phyloP scores from a whole-genome alignment of 139 green algal species.

The Bryopsis sp. region DNA sequence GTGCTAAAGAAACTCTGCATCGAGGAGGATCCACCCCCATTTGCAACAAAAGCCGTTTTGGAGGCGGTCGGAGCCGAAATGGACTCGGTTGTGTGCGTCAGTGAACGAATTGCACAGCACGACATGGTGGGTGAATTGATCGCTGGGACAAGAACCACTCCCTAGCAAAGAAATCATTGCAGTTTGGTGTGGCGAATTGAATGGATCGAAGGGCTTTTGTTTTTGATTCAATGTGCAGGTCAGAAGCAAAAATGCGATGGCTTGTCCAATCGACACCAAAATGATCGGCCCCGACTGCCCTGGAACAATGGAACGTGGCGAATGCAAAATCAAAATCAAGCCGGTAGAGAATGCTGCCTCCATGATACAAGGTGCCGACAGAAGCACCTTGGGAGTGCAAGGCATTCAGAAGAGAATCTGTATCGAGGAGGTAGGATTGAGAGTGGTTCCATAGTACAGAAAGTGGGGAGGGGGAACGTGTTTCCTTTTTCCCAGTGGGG shows the following conservation, averaged over 20 bases:
- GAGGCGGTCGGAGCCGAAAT: conserved; percentile 91
- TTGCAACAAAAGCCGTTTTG: conserved; percentile 88
- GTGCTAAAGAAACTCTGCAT: no score
- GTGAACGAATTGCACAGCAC: conserved; percentile 96
- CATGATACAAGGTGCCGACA: no score
- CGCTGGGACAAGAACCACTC: no score
- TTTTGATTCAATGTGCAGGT: conserved; percentile 46
- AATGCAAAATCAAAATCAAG: conserved; percentile 99
- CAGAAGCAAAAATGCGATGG: conserved; percentile 81
- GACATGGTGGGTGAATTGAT: conserved; percentile 91
- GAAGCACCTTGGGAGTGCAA: no score
- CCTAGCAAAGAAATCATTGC: no score
- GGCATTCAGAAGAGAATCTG: no score
- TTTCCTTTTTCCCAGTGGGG: no score
- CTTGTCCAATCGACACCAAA: conserved; percentile 74
- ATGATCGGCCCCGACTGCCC: conserved; percentile 98
- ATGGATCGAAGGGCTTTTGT: neutral
- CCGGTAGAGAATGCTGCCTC: conserved; percentile 62
- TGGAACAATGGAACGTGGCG: conserved; percentile 94
- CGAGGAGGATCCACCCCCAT: conserved; percentile 85
- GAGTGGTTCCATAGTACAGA: no score
- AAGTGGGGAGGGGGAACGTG: no score
- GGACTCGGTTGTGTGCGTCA: conserved; percentile 97
- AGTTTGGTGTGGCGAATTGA: neutral
- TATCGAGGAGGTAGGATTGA: no score